A percentile compares a stretch with the other conserved stretches of the same genome.
Conservation (phyloP, 192 early-diverging fungal species). For the Coemansia sp. region DNA sequence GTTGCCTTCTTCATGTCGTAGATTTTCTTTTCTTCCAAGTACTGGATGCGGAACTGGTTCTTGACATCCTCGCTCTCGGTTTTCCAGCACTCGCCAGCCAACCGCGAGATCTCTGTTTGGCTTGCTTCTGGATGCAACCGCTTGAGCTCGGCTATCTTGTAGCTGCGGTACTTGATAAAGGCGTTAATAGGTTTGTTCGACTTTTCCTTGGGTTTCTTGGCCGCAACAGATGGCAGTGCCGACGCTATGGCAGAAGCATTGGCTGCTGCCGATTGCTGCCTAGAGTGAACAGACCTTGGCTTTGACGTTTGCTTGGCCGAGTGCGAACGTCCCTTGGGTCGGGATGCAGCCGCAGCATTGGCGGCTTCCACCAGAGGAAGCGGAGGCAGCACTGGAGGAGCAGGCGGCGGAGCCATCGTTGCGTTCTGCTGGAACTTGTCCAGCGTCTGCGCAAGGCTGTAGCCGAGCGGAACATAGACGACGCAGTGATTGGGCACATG, state of each 20-base stretch:
- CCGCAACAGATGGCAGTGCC: conserved; percentile 1
- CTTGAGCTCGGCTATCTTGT: conserved; percentile 54
- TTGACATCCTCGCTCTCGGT: conserved; percentile 48
- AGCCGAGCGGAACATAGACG: conserved; percentile 32
- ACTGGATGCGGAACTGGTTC: conserved; percentile 43
- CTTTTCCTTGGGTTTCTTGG: conserved; percentile 49
- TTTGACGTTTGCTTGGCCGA: not conserved
- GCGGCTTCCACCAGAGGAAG: not conserved
- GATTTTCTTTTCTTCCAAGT: conserved; percentile 45
- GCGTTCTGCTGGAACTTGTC: conserved; percentile 8
- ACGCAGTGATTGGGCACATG: conserved; percentile 49
- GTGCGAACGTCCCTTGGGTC: not conserved
- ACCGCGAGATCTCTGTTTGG: conserved; percentile 53
- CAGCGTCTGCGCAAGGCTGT: conserved; percentile 16
- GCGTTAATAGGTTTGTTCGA: conserved; percentile 54
- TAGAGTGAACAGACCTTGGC: not conserved
- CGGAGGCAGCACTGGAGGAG: too few relatives aligned
- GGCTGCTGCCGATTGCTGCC: not conserved
- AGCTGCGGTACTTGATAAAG: conserved; percentile 55
- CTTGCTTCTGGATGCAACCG: conserved; percentile 44
- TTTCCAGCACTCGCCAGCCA: conserved; percentile 55
- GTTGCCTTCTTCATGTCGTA: conserved; percentile 51
- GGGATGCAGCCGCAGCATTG: not conserved
- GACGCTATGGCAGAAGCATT: not conserved
- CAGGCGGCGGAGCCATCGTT: not conserved